Base-by-base conservation (phyloP, 2,329 filamentous ascomycete species). In the Botrytis byssoidea region DNA sequence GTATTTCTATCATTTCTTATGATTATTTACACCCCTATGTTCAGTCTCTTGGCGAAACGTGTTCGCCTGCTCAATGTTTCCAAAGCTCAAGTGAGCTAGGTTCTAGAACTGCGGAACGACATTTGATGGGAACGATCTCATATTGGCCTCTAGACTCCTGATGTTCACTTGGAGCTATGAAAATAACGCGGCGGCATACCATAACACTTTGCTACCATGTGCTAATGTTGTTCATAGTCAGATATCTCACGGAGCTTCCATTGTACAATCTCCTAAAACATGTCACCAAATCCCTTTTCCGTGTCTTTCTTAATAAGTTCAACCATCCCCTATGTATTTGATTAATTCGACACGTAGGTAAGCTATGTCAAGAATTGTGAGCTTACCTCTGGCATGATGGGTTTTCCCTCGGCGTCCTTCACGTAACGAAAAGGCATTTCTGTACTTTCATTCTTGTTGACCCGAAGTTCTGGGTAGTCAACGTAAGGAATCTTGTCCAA, bases 381-480 rank as follows among this genome's bases (percentile, higher is more conserved):
- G 12, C 18, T 84, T 83, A 97, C 95, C 85, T 93, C 88, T 35
- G 96, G 96, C 94, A 99, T 97, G 74, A 98, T 90, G 1, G 95
- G 93, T 77, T 93, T 86, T 63, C 92, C 94, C 73, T 93, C 85
- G 18, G 88, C 84, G 70, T 88, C 91, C 81, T 89, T 91, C 69
- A 99, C 95, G 81, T 99, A 99, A 78, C 96, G 93, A 83, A 99
- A 99, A 0, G 96, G 96, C 96, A 99, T 98, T 83, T 97, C 88
- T 0, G 95, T 97, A 82, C 93, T 96, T 84, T 99, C 96, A 80
- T 97, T 91, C 81, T 96, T 91, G 82, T 93, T 93, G 82, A 98
- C 92, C 80, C 91, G 91, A 80, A 99, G 88, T 81, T 98, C 95
- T 0, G 96, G 96, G 80, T 93, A 91, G 81, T 98, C 95, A 48